Base-by-base conservation (phyloP, 2,329 filamentous ascomycete species). In the Laburnicola sp. region DNA sequence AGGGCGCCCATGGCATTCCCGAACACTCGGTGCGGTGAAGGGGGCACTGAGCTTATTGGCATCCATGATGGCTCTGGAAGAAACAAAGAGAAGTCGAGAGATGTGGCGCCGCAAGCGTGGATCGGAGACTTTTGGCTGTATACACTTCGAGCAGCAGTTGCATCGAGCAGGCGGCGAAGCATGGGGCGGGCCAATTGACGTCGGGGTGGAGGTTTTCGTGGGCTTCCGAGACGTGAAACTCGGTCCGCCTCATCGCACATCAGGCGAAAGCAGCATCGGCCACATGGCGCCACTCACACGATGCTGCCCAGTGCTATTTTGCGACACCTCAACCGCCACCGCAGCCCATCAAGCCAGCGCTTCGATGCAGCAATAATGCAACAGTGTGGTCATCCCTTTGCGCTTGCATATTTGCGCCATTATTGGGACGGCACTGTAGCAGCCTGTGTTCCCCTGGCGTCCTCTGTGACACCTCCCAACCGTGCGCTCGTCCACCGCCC, bases 361-460 rank as follows among this genome's bases (percentile, higher is more conserved):
- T 59, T 57, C 48, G 44, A 54, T 45, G 50, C n/a, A n/a, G n/a
- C n/a, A n/a, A n/a, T n/a, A n/a, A n/a, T n/a, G n/a, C n/a, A n/a
- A n/a, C n/a, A n/a, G n/a, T n/a, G n/a, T n/a, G 28, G 36, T 46
- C 32, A 38, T 38, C 43, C 32, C 43, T 30, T 45, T 41, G 51
- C 60, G 45, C 49, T 50, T 61, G 56, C 57, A 64, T 57, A 53
- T 44, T 47, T 54, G 50, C 50, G 44, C 50, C 52, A 53, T 51
- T 63, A 60, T 51, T 51, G 51, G 56, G 55, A 60, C 61, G 64
- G 63, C 64, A 65, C 54, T 57, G 66, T 70, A 64, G 62, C 63
- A 69, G 62, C 64, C 58, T 68, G 64, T 69, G 63, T 61, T 45
- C 54, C 64, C 55, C 48, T 64, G 65, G 63, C 62, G 46, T 49